Percentiles rank a stretch among this genome's conserved stretches.
Conservation (phyloP, 371 early-diverging fungal species). For the Mycotypha africana region DNA sequence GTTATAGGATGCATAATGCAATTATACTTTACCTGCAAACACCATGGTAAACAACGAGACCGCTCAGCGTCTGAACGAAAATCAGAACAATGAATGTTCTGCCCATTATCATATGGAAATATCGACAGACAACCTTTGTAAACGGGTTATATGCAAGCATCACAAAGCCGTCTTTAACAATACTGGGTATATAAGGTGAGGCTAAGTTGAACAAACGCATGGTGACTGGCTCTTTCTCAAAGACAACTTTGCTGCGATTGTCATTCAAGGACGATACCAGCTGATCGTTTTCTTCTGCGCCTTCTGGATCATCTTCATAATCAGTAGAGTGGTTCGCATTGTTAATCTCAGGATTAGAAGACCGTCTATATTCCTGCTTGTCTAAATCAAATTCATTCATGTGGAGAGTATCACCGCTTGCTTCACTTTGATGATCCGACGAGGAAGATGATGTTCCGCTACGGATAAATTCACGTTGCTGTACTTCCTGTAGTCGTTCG, state of each 20-base stretch:
- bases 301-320: slow-evolving; percentile 16
- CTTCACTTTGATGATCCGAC: slow-evolving; percentile 22
- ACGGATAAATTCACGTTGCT: slow-evolving; percentile 16
- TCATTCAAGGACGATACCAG: no score
- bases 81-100: slow-evolving; percentile 36
- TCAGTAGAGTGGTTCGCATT: slow-evolving; percentile 4
- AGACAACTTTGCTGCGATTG: no score
- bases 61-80: slow-evolving; percentile 42
- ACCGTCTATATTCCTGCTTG: slow-evolving; percentile 1
- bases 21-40: slow-evolving; percentile 35
- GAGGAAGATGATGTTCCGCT: slow-evolving; percentile 10
- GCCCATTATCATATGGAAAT: slow-evolving; percentile 33
- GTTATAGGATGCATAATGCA: no score
- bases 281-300: slow-evolving; percentile 3
- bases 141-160: slow-evolving; percentile 35
- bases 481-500: slow-evolving; percentile 21
- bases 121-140: slow-evolving; percentile 34
- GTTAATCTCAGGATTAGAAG: neutral
- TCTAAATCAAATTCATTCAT: slow-evolving; percentile 15
- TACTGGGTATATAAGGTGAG: slow-evolving; percentile 27
- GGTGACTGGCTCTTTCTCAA: no score
- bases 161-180: slow-evolving; percentile 32
- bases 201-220: slow-evolving; percentile 22
- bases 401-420: slow-evolving; percentile 31
- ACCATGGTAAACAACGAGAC: slow-evolving; percentile 45